Conservation (phyloP, 768 basidiomycete genomes). For the Russula dissimulans region DNA sequence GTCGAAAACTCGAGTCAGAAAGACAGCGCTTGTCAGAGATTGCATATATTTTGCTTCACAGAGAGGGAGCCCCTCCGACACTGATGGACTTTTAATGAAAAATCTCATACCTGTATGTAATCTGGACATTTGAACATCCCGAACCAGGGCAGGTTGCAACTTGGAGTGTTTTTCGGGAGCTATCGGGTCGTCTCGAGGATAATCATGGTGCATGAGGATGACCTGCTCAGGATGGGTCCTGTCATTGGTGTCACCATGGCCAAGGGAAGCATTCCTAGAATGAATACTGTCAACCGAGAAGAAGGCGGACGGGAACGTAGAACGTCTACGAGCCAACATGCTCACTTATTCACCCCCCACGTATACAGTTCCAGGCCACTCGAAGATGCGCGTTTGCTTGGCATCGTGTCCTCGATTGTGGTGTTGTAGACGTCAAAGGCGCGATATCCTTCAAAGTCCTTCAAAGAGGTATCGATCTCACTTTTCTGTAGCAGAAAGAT, state of each 20-base stretch:
- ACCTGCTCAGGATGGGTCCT: conserved; percentile 73
- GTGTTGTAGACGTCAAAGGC: conserved; percentile 86
- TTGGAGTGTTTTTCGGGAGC: conserved; percentile 29
- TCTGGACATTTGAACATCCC: conserved; percentile 71
- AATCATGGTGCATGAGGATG: conserved; percentile 28
- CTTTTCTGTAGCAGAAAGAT: conserved; percentile 63
- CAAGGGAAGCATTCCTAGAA: conserved; percentile 77
- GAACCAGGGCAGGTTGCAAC: conserved; percentile 56
- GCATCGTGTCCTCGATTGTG: conserved; percentile 17
- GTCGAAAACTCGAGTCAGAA: not conserved
- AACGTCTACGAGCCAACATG: not conserved
- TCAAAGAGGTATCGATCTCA: conserved; percentile 63
- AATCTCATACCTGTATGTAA: conserved; percentile 65
- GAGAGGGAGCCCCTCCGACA: not conserved
- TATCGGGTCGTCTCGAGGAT: conserved; percentile 12
- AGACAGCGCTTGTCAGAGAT: not conserved
- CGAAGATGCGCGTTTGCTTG: not conserved
- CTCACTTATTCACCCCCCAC: conserved; percentile 68
- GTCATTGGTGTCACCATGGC: conserved; percentile 72
- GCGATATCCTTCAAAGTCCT: conserved; percentile 84
- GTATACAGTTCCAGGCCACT: conserved; percentile 57
- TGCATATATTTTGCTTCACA: not conserved
- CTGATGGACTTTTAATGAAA: too few species aligned
- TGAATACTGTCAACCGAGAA: not conserved
- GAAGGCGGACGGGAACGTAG: not conserved